Conservation (phyloP, 306 rosid species). For the Phaseolus lunatus region DNA sequence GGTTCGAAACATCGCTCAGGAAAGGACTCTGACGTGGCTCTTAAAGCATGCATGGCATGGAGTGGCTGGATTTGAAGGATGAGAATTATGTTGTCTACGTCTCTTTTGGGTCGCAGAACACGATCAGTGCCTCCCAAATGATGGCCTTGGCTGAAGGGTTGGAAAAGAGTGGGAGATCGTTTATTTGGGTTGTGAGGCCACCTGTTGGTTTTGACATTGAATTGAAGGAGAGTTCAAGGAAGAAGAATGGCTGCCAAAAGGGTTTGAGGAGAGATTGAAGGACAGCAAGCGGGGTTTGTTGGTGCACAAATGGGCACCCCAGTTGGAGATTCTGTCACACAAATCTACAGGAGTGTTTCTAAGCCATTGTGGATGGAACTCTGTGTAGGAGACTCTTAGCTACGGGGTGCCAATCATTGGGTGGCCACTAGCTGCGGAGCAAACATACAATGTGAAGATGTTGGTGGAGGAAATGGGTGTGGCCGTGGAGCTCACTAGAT, state of each 20-base stretch:
- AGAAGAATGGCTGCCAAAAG: constrained; percentile 72
- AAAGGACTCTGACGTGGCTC: constrained; percentile 56
- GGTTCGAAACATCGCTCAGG: constrained; percentile 50
- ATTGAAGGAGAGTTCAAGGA: constrained; percentile 54
- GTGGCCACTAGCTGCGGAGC: constrained; percentile 89
- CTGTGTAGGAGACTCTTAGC: constrained; percentile 76
- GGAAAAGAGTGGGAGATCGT: constrained; percentile 61
- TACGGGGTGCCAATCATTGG: constrained; percentile 78
- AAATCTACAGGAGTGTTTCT: constrained; percentile 63
- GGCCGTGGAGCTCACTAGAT: constrained; percentile 61
- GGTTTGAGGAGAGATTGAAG: constrained; percentile 66
- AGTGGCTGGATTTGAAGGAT: constrained; percentile 61
- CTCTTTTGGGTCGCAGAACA: constrained; percentile 88
- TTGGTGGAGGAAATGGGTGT: constrained; percentile 77
- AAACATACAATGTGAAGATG: constrained; percentile 78
- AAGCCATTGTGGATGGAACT: constrained; percentile 95
- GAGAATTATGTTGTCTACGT: constrained; percentile 66
- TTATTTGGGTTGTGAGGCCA: constrained; percentile 82
- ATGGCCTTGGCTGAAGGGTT: constrained; percentile 72
- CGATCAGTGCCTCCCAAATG: constrained; percentile 67
- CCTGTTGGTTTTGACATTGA: constrained; percentile 66
- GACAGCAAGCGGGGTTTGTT: constrained; percentile 55
- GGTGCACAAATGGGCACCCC: constrained; percentile 81
- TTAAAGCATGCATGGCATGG: constrained; percentile 53
- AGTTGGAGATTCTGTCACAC: constrained; percentile 74